These are phyloP conservation scores for Pyrenula aspistea DNA, from an alignment of 495 filamentous ascomycete genomes.

Conservation along the genomic window DNA sequence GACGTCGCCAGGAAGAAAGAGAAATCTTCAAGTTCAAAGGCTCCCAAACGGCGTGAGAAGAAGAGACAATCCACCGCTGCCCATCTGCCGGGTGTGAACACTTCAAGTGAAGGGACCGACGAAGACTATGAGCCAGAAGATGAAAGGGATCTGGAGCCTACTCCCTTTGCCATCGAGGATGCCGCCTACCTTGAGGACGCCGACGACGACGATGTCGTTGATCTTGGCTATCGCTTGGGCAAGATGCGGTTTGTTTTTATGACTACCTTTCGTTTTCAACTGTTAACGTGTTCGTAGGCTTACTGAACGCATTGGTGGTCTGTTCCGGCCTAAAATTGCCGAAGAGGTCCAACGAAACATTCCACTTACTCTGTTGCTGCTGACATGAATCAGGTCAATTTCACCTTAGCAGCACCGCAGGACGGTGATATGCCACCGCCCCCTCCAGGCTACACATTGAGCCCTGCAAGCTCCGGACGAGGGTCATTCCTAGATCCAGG, in stretches of 20 bases:
- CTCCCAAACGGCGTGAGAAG: neutral
- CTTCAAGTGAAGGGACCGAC: neutral
- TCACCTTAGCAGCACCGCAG: neutral
- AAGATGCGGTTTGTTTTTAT: constrained; percentile 34
- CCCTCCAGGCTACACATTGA: neutral
- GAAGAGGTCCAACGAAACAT: constrained; percentile 44
- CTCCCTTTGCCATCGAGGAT: constrained; percentile 41
- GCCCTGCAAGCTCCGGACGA: neutral
- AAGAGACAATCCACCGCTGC: neutral
- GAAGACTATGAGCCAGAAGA: constrained; percentile 6
- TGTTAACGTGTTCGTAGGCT: constrained; percentile 25
- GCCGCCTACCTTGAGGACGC: constrained; percentile 53
- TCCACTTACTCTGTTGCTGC: neutral
- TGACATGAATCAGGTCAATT: neutral
- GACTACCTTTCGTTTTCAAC: neutral
- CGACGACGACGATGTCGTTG: constrained; percentile 49
- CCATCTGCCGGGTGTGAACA: neutral
- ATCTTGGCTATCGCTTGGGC: constrained; percentile 58
- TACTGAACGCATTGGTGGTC: constrained; percentile 50
- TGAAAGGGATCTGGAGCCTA: constrained; percentile 12
- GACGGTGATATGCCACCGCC: neutral
- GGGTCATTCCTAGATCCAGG: constrained; percentile 30
- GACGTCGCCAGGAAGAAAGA: constrained; percentile 27
- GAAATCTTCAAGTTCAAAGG: neutral
- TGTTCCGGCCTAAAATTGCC: constrained; percentile 41